Percentiles rank a stretch among this genome's conserved stretches.
Conservation (phyloP, 129 eudicot genomes). For the Centella asiatica region DNA sequence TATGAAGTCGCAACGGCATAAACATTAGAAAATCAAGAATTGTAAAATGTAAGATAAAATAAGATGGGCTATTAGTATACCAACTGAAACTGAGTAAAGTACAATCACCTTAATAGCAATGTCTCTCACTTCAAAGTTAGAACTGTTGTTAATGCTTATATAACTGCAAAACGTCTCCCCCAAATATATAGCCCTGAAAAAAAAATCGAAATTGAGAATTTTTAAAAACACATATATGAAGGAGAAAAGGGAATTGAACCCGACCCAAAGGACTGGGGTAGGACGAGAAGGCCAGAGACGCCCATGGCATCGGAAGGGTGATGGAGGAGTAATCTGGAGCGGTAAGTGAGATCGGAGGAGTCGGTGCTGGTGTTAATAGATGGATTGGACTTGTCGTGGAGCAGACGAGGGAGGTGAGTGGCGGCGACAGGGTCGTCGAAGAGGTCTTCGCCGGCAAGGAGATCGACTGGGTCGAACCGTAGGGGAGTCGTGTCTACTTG, state of each 20-base stretch:
- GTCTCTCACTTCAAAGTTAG: slow-evolving; percentile 74
- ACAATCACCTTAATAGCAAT: slow-evolving; percentile 58
- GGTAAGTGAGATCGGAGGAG: slow-evolving; percentile 57
- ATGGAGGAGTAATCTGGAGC: slow-evolving; percentile 54
- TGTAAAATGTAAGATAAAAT: background rate
- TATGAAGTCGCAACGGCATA: background rate
- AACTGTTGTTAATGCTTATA: slow-evolving; percentile 89
- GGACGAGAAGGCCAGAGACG: slow-evolving; percentile 81
- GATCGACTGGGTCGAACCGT: slow-evolving; percentile 73
- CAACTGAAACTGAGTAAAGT: background rate
- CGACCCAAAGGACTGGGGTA: slow-evolving; percentile 93
- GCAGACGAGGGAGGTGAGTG: slow-evolving; percentile 41
- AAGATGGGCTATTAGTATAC: background rate
- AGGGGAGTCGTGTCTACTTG: slow-evolving; percentile 78
- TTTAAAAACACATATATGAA: background rate
- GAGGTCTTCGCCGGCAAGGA: slow-evolving; percentile 70
- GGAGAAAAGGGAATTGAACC: background rate
- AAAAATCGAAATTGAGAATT: background rate
- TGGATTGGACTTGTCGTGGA: slow-evolving; percentile 11
- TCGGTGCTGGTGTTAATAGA: slow-evolving; percentile 15
- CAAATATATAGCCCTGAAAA: slow-evolving; percentile 76
- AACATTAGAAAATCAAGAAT: background rate
- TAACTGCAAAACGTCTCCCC: slow-evolving; percentile 98
- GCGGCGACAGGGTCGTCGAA: slow-evolving; percentile 59
- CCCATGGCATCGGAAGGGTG: slow-evolving; percentile 72